phyloP scores from a whole-genome alignment of 1,284 basidiomycete species.

The Uromyces viciae-fabae region DNA sequence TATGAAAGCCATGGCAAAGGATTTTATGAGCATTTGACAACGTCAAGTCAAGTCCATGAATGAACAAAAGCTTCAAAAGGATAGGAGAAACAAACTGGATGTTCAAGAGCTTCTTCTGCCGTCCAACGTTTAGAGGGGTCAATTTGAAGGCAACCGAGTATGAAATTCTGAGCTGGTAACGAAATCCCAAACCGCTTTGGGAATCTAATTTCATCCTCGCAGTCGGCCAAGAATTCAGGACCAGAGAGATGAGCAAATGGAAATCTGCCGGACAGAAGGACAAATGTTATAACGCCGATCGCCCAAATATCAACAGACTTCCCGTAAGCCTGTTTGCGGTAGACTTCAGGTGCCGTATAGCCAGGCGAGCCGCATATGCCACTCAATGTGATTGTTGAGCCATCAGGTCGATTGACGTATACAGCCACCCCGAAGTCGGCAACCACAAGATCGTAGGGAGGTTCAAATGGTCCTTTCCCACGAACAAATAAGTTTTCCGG shows the following conservation, averaged over 20 bases:
- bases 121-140: constrained; percentile 33
- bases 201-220: constrained; percentile 17
- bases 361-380: constrained; percentile 26
- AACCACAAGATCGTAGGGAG: constrained; percentile 54
- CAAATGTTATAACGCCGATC: constrained; percentile 94
- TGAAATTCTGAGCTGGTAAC: constrained; percentile 25
- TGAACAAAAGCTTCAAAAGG: not conserved
- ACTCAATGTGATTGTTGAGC: not conserved
- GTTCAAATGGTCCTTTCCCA: constrained; percentile 88
- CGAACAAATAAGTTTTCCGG: constrained; percentile 93
- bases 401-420: constrained; percentile 62
- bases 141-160: constrained; percentile 26
- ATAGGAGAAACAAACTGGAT: constrained; percentile 8
- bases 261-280: constrained; percentile 32
- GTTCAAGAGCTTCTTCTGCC: constrained; percentile 34
- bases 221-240: constrained; percentile 24
- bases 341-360: constrained; percentile 69
- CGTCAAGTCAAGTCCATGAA: not conserved
- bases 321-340: constrained; percentile 88
- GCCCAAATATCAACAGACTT: constrained; percentile 99
- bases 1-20: not conserved
- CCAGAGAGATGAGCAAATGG: constrained; percentile 34
- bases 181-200: constrained; percentile 21
- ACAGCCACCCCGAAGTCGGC: constrained; percentile 98
- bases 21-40: not conserved